Evolutionary conservation across 2,329 filamentous ascomycete species (phyloP).

Genomic region (Aspergillus puulaauensis): DNA sequence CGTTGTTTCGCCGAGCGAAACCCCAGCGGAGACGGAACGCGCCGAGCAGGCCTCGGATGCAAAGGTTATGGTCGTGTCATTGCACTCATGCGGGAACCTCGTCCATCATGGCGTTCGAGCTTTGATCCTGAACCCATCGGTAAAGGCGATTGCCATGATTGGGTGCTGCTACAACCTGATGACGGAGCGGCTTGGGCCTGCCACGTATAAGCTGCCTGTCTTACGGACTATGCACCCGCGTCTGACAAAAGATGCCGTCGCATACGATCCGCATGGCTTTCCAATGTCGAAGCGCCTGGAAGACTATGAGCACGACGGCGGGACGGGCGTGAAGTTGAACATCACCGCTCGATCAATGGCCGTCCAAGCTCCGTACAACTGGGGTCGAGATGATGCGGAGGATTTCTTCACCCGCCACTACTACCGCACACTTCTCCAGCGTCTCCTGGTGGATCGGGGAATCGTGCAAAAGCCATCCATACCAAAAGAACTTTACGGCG

Average conservation of each 20-base stretch:
- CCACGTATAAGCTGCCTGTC: constrained; percentile 79
- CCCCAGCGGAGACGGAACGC: background rate
- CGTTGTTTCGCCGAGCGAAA: constrained; percentile 24
- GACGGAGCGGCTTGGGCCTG: constrained; percentile 83
- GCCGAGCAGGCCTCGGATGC: constrained; percentile 18
- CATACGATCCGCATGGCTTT: constrained; percentile 87
- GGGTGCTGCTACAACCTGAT: constrained; percentile 98
- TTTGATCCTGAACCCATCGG: constrained; percentile 76
- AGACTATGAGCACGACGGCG: constrained; percentile 53
- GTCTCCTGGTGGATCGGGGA: constrained; percentile 83
- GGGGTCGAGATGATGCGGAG: constrained; percentile 77
- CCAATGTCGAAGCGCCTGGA: constrained; percentile 78
- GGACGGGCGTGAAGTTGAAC: constrained; percentile 74
- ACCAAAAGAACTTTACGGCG: constrained; percentile 29
- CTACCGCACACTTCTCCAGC: constrained; percentile 85
- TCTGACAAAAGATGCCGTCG: constrained; percentile 64
- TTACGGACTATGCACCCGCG: constrained; percentile 73
- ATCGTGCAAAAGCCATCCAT: constrained; percentile 62
- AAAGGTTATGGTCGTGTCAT: constrained; percentile 80
- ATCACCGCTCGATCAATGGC: constrained; percentile 99
- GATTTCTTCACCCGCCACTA: constrained; percentile 91
- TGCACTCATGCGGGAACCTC: constrained; percentile 97
- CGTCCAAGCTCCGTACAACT: constrained; percentile 91
- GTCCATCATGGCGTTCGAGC: constrained; percentile 91
- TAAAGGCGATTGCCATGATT: constrained; percentile 89